phyloP scores from a whole-genome alignment of 345 rosid species.

The Noccaea caerulescens region DNA sequence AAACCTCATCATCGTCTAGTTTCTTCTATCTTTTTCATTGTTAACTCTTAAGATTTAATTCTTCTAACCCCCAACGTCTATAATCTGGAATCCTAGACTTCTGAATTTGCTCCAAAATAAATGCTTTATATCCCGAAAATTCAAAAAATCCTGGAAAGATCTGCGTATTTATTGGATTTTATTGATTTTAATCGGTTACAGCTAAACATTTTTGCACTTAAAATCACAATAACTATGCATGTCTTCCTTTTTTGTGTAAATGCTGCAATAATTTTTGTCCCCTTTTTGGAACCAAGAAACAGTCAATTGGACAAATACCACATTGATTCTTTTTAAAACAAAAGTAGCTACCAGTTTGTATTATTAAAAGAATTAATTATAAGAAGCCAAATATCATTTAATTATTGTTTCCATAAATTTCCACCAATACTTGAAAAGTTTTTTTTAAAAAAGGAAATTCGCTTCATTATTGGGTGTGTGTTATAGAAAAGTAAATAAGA shows the following conservation, averaged over 20 bases:
- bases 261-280: constrained; percentile 34
- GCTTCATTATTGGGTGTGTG: constrained; percentile 12
- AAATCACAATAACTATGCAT: constrained; percentile 33
- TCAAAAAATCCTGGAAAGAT: neutral
- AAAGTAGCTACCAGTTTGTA: constrained; percentile 26
- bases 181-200: constrained; percentile 27
- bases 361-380: constrained; percentile 17
- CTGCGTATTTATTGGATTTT: constrained; percentile 19
- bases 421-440: constrained; percentile 8
- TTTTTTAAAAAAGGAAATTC: neutral
- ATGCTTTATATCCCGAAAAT: neutral
- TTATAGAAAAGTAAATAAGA: constrained; percentile 30
- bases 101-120: neutral
- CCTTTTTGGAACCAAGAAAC: constrained; percentile 38
- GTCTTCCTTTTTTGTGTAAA: constrained; percentile 40
- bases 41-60: neutral
- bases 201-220: constrained; percentile 32
- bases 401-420: neutral
- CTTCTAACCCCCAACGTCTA: neutral
- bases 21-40: constrained; percentile 17
- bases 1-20: constrained; percentile 24
- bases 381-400: constrained; percentile 21
- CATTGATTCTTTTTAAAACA: neutral
- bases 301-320: constrained; percentile 30
- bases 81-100: neutral